phyloP scores from a whole-genome alignment of 2,329 filamentous ascomycete genomes.

The Penicillium janthinellum region DNA sequence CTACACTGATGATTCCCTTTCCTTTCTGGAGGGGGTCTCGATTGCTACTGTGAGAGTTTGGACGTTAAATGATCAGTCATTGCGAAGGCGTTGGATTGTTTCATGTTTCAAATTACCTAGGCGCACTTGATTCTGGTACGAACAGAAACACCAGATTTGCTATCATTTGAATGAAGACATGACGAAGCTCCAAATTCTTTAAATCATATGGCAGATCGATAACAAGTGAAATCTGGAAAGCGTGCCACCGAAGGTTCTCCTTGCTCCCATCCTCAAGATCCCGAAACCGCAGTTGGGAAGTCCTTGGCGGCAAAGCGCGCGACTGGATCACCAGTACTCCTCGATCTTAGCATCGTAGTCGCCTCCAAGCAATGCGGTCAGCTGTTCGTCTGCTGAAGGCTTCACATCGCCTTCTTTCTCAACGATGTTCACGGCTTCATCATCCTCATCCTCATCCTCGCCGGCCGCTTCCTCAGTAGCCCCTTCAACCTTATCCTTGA shows the following conservation, averaged over 20 bases:
- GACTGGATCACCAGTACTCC: background rate
- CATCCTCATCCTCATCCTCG: background rate
- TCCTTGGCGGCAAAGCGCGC: background rate
- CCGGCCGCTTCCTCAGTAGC: background rate
- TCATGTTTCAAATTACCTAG: background rate
- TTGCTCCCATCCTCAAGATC: background rate
- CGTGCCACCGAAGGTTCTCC: background rate
- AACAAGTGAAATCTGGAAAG: background rate
- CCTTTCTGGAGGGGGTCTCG: background rate
- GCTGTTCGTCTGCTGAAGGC: constrained; percentile 29
- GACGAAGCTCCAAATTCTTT: background rate
- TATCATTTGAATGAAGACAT: background rate
- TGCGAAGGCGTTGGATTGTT: background rate
- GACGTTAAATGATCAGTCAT: background rate
- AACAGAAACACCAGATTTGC: background rate
- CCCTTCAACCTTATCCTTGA: background rate
- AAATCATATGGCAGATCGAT: too few relatives aligned
- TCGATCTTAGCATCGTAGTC: background rate
- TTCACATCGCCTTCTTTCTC: constrained; percentile 28
- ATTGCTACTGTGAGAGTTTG: background rate
- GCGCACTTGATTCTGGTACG: background rate
- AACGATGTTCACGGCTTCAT: constrained; percentile 20
- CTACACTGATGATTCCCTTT: background rate
- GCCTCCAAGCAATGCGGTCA: constrained; percentile 17
- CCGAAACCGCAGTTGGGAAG: background rate